Conservation (phyloP, 2,329 filamentous ascomycete genomes). For the Phyllosticta citriasiana region DNA sequence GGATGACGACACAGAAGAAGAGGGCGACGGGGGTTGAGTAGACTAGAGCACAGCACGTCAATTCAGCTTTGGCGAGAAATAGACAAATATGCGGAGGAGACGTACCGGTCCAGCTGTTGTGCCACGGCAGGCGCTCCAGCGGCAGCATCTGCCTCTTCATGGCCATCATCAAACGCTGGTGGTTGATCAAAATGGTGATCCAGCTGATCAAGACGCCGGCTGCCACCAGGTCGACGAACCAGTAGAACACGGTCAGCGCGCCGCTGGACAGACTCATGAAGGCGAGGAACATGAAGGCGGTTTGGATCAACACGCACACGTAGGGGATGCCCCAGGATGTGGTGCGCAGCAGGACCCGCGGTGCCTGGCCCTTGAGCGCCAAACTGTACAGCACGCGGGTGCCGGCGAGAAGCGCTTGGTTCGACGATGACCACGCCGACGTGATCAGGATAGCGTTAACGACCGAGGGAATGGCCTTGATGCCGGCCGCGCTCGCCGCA, state of each 20-base stretch:
- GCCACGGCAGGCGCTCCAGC: conserved; percentile 28
- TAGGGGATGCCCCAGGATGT: conserved; percentile 59
- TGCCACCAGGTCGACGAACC: conserved; percentile 52
- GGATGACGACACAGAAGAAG: conserved; percentile 18
- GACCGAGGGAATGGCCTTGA: conserved; percentile 46
- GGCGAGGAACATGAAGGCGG: conserved; percentile 58
- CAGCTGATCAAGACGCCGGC: conserved; percentile 48
- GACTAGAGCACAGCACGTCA: not conserved
- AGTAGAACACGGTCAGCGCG: conserved; percentile 55
- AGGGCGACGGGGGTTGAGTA: conserved; percentile 25
- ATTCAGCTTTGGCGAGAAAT: conserved; percentile 16
- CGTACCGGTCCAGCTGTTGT: conserved; percentile 40
- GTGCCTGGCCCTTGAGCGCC: conserved; percentile 44
- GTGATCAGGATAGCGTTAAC: conserved; percentile 48
- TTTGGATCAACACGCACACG: conserved; percentile 58
- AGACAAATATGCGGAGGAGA: conserved; percentile 56
- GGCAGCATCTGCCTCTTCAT: conserved; percentile 36
- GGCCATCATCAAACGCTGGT: conserved; percentile 39
- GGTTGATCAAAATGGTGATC: conserved; percentile 40
- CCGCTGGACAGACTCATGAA: conserved; percentile 63
- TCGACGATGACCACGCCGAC: conserved; percentile 46
- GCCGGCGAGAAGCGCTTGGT: conserved; percentile 46
- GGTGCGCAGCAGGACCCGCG: conserved; percentile 46
- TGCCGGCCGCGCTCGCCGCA: conserved; percentile 47
- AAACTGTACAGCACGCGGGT: conserved; percentile 45